Percentiles rank a stretch among this genome's conserved stretches.
Evolutionary conservation across 306 rosid species (phyloP).

Genomic region (Quercus agrifolia): DNA sequence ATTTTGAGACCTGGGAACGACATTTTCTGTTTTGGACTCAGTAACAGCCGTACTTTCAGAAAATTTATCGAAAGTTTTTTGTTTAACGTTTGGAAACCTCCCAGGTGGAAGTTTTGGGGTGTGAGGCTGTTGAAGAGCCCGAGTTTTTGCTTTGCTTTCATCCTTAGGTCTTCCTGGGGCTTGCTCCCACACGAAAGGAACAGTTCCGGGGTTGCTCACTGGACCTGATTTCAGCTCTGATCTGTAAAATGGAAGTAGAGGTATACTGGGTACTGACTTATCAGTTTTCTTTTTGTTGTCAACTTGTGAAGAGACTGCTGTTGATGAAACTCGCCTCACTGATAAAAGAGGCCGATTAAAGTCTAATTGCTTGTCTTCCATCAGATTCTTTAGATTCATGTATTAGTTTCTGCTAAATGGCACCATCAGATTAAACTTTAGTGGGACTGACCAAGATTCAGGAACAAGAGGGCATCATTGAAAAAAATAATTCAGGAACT

Average conservation of each 20-base stretch:
- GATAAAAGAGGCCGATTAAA: conserved; percentile 83
- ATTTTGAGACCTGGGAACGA: conserved; percentile 23
- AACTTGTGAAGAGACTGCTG: conserved; percentile 32
- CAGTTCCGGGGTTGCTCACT: conserved; percentile 60
- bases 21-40: conserved; percentile 28
- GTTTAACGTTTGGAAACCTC: conserved; percentile 41
- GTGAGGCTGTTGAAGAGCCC: conserved; percentile 27
- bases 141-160: conserved; percentile 33
- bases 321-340: conserved; percentile 67
- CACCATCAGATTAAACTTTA: conserved; percentile 17
- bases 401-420: conserved; percentile 36
- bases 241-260: conserved; percentile 53
- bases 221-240: conserved; percentile 88
- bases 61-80: conserved; percentile 33
- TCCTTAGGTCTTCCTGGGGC: conserved; percentile 84
- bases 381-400: conserved; percentile 41
- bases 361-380: conserved; percentile 84
- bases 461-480: conserved; percentile 8
- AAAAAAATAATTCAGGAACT: conserved; percentile 7
- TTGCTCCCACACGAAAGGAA: conserved; percentile 90
- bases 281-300: conserved; percentile 36
- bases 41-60: conserved; percentile 27
- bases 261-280: conserved; percentile 40
- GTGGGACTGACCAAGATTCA: conserved; percentile 15
- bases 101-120: conserved; percentile 74